phyloP scores from a whole-genome alignment of 2,329 filamentous ascomycete genomes.

The Hypoxylon sp. region DNA sequence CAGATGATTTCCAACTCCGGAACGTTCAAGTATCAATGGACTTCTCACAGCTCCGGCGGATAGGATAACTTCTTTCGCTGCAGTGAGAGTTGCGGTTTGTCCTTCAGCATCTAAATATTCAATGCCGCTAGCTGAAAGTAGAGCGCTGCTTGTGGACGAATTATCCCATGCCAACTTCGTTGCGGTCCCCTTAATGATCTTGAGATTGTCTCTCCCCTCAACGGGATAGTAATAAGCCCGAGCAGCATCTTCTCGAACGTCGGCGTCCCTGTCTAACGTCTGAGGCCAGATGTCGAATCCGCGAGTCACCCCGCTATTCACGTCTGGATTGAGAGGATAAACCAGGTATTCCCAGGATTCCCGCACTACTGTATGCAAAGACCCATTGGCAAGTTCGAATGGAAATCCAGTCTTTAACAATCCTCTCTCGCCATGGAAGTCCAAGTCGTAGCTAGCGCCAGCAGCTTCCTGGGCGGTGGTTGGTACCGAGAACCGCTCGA shows the following conservation, averaged over 20 bases:
- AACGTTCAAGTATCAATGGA: slow-evolving; percentile 61
- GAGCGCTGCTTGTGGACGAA: slow-evolving; percentile 6
- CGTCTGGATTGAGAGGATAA: slow-evolving; percentile 48
- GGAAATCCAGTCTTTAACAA: slow-evolving; percentile 50
- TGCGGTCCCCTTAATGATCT: slow-evolving; percentile 51
- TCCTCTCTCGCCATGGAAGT: slow-evolving; percentile 50
- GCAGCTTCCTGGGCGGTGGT: slow-evolving; percentile 45
- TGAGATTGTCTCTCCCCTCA: slow-evolving; percentile 50
- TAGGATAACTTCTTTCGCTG: slow-evolving; percentile 57
- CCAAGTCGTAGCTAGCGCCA: slow-evolving; percentile 48
- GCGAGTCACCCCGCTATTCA: slow-evolving; percentile 50
- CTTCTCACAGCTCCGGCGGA: slow-evolving; percentile 60
- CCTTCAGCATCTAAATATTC: slow-evolving; percentile 51
- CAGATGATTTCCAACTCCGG: slow-evolving; percentile 58
- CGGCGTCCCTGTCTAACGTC: slow-evolving; percentile 50
- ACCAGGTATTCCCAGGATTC: slow-evolving; percentile 48
- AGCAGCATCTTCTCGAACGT: slow-evolving; percentile 53
- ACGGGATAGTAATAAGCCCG: slow-evolving; percentile 54
- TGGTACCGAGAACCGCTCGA: slow-evolving; percentile 50
- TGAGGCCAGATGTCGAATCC: slow-evolving; percentile 52
- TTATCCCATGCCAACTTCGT: slow-evolving; percentile 44
- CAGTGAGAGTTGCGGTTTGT: slow-evolving; percentile 46
- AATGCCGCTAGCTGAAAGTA: slow-evolving; percentile 46
- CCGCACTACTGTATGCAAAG: slow-evolving; percentile 43
- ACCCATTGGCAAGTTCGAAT: slow-evolving; percentile 47